Evolutionary conservation across 768 basidiomycete genomes (phyloP).

Genomic region (Pleurotus ostreatus): DNA sequence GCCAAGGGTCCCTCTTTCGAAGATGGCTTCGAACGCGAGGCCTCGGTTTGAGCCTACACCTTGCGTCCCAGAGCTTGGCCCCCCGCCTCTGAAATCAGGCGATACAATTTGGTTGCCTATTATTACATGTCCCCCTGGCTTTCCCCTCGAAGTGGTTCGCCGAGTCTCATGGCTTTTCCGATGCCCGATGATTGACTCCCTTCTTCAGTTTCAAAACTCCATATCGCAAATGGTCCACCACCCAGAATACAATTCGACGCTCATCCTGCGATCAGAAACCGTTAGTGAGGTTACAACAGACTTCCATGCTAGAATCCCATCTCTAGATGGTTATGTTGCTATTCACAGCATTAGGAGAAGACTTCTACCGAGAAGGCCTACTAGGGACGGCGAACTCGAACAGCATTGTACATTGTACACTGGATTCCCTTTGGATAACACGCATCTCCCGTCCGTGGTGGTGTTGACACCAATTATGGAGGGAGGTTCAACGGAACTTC

Average conservation of each 20-base stretch:
- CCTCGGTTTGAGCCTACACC: neutral
- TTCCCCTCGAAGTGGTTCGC: conserved; percentile 39
- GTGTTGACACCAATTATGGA: conserved; percentile 57
- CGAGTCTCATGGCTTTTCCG: neutral
- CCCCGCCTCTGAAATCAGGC: neutral
- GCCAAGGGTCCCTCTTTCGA: too few species aligned
- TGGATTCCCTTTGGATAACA: conserved; percentile 12
- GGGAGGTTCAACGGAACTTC: conserved; percentile 42
- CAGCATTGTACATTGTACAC: conserved; percentile 78
- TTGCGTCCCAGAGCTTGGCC: neutral
- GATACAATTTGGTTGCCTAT: conserved; percentile 28
- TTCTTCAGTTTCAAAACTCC: conserved; percentile 65
- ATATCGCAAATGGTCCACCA: conserved; percentile 74
- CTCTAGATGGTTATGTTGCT: conserved; percentile 30
- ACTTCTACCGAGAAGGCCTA: conserved; percentile 76
- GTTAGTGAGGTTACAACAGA: conserved; percentile 34
- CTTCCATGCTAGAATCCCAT: conserved; percentile 30
- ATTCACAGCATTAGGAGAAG: conserved; percentile 59
- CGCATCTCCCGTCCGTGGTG: conserved; percentile 30
- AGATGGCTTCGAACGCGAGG: neutral
- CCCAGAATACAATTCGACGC: conserved; percentile 89
- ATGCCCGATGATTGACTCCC: neutral
- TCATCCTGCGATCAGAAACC: conserved; percentile 83
- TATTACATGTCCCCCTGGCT: conserved; percentile 36
- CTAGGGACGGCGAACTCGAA: conserved; percentile 67